These are phyloP conservation scores for Starmera quercuum DNA, from an alignment of 805 yeast species.

Conservation along the genomic window DNA sequence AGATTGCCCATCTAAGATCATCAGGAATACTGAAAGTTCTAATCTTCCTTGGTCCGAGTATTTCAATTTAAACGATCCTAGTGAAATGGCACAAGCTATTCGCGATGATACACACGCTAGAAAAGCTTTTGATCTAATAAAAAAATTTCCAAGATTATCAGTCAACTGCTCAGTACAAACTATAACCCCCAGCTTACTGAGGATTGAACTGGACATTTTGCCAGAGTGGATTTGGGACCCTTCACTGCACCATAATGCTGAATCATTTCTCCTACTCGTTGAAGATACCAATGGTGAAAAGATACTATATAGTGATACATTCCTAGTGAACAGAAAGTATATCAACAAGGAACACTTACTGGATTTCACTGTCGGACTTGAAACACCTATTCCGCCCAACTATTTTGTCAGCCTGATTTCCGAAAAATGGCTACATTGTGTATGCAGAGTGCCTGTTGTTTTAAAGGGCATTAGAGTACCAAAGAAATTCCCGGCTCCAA, in stretches of 20 bases:
- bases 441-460: slow-evolving; percentile 50
- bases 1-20: slow-evolving; percentile 60
- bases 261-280: slow-evolving; percentile 61
- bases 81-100: slow-evolving; percentile 78
- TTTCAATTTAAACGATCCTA: slow-evolving; percentile 53
- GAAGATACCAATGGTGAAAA: slow-evolving; percentile 82
- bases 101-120: slow-evolving; percentile 63
- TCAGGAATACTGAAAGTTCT: slow-evolving; percentile 70
- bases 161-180: slow-evolving; percentile 66
- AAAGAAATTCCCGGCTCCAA: slow-evolving; percentile 53
- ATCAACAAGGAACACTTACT: slow-evolving; percentile 47
- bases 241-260: slow-evolving; percentile 52
- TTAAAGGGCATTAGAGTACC: slow-evolving; percentile 49
- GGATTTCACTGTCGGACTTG: slow-evolving; percentile 59
- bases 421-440: slow-evolving; percentile 82
- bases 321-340: slow-evolving; percentile 43
- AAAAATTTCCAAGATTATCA: slow-evolving; percentile 65
- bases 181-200: slow-evolving; percentile 57
- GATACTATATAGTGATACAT: slow-evolving; percentile 49
- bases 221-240: slow-evolving; percentile 81
- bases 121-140: slow-evolving; percentile 47
- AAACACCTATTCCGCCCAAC: slow-evolving; percentile 54
- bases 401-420: slow-evolving; percentile 67
- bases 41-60: slow-evolving; percentile 79
- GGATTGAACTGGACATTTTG: slow-evolving; percentile 55